Evolutionary conservation across 306 rosid genomes (phyloP), one percentile per base, ranked within the genome.

Genomic region (Quercus bicolor): DNA sequence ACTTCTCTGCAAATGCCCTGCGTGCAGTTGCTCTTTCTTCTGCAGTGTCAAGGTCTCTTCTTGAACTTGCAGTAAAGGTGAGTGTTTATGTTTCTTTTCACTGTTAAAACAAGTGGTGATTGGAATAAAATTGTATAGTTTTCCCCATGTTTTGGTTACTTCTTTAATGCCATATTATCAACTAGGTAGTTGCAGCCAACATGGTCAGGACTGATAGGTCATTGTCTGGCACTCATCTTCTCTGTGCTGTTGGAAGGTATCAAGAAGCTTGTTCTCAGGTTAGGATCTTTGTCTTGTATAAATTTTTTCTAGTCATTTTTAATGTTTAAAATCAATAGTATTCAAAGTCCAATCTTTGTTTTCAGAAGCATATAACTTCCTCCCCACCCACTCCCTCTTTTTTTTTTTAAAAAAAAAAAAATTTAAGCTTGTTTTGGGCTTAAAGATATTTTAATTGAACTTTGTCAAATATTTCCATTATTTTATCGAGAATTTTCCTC

Each of bases 231-330:
- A 95, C 90, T 78, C 99, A 95, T 86, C 97, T 95, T 89, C 99
- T 95, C 26, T 95, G 99, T 72, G 99, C 98, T 73, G 99, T 95
- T 60, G 98, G 99, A 84, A 87, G 94, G 88, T 84, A 95, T 81
- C 99, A 95, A 81, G 99, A 95, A 88, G 99, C 99, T 68, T 95
- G 99, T 86, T 95, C 99, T 82, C 99, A 95, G 99, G 99, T 95
- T 62, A 84, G 84, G 75, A 68, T 10, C 48, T 77, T 68, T 65
- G 45, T 40, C 45, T 75, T 18, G 43, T 68, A 21, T 51, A 24
- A 66, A 18, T 71, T 76, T 72, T 16, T 54, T 51, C 45, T 55
- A 23, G 51, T 51, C 68, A 59, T 45, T 60, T 55, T 70, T 60
- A 3, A 20, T 54, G 75, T 24, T 75, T 68, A 64, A 37, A 56